Base-by-base conservation (phyloP, 2,329 filamentous ascomycete species). In the Phaeosphaeriaceae sp. region DNA sequence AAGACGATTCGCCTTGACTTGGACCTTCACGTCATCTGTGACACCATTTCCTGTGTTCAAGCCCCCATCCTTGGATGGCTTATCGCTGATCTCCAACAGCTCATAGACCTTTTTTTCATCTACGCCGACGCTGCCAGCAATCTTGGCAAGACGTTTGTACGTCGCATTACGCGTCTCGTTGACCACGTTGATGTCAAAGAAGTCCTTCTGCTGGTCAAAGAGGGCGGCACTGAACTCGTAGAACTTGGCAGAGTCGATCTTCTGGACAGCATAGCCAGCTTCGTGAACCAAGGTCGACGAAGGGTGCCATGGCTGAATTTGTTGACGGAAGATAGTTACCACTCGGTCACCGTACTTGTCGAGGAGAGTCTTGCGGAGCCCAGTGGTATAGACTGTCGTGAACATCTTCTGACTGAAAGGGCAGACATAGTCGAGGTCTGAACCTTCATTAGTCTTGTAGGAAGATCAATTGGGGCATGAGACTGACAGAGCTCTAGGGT, bases 241-340 rank as follows among this genome's bases (percentile, higher is more conserved):
- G 84, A 96, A 98, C 65, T 87, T 88, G 19, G 84, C 82, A 0
- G 91, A 89, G 2, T 87, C 82, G 7, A 92, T 78, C 51, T 85
- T 86, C 67, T 94, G 84, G 1, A 97, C 92, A 2, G 93, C 94
- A 31, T 92, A 85, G 3, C 83, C 93, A 31, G 93, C 91, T 84
- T 98, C 94, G 81, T 94, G 91, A 55, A 86, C 83, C 25, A 83
- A 77, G 0, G 80, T 83, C 0, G 75, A 93, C 20, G 90, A 92
- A 1, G 94, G 94, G 80, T 98, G 93, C 94, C 94, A 97, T 15
- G 93, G 92, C 81, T 97, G 93, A 71, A 97, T 87, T 76, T 97
- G 93, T 76, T 94, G 93, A 50, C 93, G 90, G 83, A 97, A 91
- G 71, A 98, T 86, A 67, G 96, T 83, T 68, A 91, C 85, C 2